A percentile compares a stretch with the other conserved stretches of the same genome.
Evolutionary conservation across 164 flowering plant species (phyloP).

Genomic region (Chimonanthus salicifolius): DNA sequence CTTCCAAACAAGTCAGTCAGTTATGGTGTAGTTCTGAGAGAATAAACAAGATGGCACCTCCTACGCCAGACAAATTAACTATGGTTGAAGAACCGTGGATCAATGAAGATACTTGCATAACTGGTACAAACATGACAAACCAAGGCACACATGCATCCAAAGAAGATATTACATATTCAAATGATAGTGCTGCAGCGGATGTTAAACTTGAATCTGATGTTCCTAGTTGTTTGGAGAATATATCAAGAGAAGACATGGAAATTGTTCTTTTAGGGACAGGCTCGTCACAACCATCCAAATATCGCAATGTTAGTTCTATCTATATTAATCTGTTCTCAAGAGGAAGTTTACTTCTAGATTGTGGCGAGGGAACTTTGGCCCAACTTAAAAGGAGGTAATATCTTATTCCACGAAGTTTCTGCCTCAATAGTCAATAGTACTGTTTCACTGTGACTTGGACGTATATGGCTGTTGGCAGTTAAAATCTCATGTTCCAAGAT

Average conservation of each 20-base stretch:
- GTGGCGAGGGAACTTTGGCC: conserved; percentile 97
- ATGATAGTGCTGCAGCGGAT: neutral
- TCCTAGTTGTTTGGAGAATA: conserved; percentile 78
- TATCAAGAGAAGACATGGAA: conserved; percentile 86
- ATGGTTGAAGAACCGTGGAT: conserved; percentile 80
- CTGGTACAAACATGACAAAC: conserved; percentile 11
- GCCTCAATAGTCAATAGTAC: too few species aligned
- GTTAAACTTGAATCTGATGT: conserved; percentile 11
- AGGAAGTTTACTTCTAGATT: conserved; percentile 85
- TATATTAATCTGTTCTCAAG: conserved; percentile 83
- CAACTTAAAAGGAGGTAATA: conserved; percentile 93
- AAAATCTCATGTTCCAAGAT: too few species aligned
- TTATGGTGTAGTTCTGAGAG: conserved; percentile 38
- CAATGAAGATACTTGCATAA: conserved; percentile 20
- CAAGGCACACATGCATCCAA: conserved; percentile 4
- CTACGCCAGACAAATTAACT: conserved; percentile 11
- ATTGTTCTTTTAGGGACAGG: conserved; percentile 96
- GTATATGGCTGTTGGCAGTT: too few species aligned
- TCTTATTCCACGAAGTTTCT: neutral
- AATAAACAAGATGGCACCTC: conserved; percentile 6
- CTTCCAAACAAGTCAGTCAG: conserved; percentile 41
- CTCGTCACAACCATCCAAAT: conserved; percentile 96
- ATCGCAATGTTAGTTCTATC: conserved; percentile 88
- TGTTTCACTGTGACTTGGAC: too few species aligned
- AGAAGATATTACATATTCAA: neutral